Conservation (phyloP, 2,329 filamentous ascomycete species). For the Monascus ruber region DNA sequence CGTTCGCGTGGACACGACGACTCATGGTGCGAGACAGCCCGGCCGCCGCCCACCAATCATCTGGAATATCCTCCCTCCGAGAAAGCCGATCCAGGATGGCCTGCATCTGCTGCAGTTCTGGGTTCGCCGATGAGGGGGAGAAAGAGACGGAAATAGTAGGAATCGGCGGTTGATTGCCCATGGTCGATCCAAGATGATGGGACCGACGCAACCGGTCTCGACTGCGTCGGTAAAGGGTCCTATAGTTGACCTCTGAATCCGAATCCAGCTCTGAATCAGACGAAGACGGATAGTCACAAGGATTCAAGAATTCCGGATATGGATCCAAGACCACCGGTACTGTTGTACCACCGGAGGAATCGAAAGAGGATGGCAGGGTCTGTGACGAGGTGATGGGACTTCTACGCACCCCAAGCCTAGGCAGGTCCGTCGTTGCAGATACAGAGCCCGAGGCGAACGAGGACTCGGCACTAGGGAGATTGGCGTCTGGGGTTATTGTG, state of each 20-base stretch:
- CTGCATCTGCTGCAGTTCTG: slow-evolving; percentile 53
- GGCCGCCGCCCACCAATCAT: slow-evolving; percentile 68
- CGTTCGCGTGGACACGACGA: slow-evolving; percentile 15
- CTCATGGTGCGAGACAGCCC: slow-evolving; percentile 50
- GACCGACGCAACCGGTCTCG: slow-evolving; percentile 10
- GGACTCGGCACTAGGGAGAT: slow-evolving; percentile 66
- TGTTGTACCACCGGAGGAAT: slow-evolving; percentile 8
- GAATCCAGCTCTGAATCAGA: slow-evolving; percentile 24
- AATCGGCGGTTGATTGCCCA: slow-evolving; percentile 23
- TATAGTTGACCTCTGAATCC: slow-evolving; percentile 14
- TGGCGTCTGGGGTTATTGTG: slow-evolving; percentile 70
- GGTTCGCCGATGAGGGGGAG: slow-evolving; percentile 17
- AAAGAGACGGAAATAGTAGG: slow-evolving; percentile 21
- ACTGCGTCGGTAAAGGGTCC: slow-evolving; percentile 10
- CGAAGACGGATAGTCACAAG: slow-evolving; percentile 26
- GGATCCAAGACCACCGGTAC: slow-evolving; percentile 21
- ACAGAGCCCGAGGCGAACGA: slow-evolving; percentile 58
- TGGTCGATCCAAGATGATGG: slow-evolving; percentile 17
- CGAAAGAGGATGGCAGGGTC: slow-evolving; percentile 19
- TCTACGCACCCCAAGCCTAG: slow-evolving; percentile 16
- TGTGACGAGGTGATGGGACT: slow-evolving; percentile 35
- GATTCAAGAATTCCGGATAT: slow-evolving; percentile 24
- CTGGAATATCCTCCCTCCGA: slow-evolving; percentile 62
- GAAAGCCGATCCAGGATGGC: slow-evolving; percentile 60
- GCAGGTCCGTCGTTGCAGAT: slow-evolving; percentile 15